These are phyloP conservation scores for Orbilia blumenaviensis DNA, from an alignment of 2,329 filamentous ascomycete genomes.

Conservation along the genomic window DNA sequence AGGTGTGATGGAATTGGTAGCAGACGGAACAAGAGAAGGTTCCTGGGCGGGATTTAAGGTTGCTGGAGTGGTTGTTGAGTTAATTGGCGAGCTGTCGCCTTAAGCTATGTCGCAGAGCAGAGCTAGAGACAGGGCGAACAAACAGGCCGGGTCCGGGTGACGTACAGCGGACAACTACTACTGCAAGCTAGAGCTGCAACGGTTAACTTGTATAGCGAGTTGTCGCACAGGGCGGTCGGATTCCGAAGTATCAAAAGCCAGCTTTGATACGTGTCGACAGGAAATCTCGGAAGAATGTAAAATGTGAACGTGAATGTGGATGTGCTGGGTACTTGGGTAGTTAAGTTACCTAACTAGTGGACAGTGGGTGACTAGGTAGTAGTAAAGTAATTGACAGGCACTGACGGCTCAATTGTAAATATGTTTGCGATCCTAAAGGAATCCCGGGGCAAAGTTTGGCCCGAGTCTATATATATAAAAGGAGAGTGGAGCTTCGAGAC, in stretches of 20 bases:
- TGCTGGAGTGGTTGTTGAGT: conserved; percentile 20
- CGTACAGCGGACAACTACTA: conserved; percentile 2
- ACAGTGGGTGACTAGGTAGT: no score
- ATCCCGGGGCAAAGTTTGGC: conserved; percentile 29
- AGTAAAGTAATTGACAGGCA: not conserved
- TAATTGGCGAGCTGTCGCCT: conserved; percentile 43
- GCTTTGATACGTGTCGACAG: conserved; percentile 9
- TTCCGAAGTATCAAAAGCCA: not conserved
- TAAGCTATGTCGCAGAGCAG: not conserved
- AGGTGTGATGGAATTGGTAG: conserved; percentile 4
- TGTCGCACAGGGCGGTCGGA: conserved; percentile 2
- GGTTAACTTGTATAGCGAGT: not conserved
- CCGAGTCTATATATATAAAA: conserved; percentile 12
- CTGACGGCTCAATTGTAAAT: not conserved
- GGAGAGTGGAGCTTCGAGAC: conserved; percentile 26
- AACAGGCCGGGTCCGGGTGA: conserved; percentile 26
- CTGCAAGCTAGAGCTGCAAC: not conserved
- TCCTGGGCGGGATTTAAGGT: conserved; percentile 14
- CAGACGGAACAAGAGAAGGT: conserved; percentile 4
- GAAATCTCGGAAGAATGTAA: conserved; percentile 13
- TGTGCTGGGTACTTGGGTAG: conserved; percentile 8
- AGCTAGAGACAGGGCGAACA: not conserved
- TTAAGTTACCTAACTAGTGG: not conserved
- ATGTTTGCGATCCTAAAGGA: conserved; percentile 21
- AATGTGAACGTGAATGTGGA: no score